Evolutionary conservation across 805 yeast genomes (phyloP).

Genomic region (Yarrowia porcina): DNA sequence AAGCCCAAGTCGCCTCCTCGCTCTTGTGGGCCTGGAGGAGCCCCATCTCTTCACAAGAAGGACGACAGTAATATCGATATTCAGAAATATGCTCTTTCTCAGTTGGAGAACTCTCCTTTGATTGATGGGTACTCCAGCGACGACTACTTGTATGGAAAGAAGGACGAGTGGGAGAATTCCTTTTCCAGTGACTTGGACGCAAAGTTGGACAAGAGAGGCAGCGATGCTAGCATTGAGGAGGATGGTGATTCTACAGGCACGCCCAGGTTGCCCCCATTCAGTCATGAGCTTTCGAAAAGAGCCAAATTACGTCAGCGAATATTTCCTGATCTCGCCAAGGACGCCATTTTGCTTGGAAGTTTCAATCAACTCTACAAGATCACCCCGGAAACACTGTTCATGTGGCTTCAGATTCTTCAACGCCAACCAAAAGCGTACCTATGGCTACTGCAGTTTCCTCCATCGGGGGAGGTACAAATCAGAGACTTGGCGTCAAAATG

Average conservation of each 20-base stretch:
- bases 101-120: background rate
- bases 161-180: background rate
- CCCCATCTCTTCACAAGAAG: background rate
- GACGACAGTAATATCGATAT: background rate
- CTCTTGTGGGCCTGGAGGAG: background rate
- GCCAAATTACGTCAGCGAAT: constrained; percentile 21
- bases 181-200: background rate
- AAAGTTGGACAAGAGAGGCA: background rate
- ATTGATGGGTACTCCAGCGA: constrained; percentile 2
- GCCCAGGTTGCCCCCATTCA: constrained; percentile 4
- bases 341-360: constrained; percentile 36
- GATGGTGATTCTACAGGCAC: background rate
- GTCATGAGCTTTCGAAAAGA: background rate
- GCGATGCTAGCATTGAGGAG: background rate
- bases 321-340: constrained; percentile 34
- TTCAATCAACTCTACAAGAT: constrained; percentile 40
- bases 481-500: constrained; percentile 33
- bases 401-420: constrained; percentile 35
- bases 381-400: constrained; percentile 35
- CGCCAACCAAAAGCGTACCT: constrained; percentile 35
- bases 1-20: background rate
- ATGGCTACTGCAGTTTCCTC: constrained; percentile 39
- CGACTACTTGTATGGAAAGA: constrained; percentile 26
- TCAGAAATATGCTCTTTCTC: background rate
- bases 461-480: constrained; percentile 33